phyloP scores from a whole-genome alignment of 1,284 basidiomycete species.

The Leccinum laetum region DNA sequence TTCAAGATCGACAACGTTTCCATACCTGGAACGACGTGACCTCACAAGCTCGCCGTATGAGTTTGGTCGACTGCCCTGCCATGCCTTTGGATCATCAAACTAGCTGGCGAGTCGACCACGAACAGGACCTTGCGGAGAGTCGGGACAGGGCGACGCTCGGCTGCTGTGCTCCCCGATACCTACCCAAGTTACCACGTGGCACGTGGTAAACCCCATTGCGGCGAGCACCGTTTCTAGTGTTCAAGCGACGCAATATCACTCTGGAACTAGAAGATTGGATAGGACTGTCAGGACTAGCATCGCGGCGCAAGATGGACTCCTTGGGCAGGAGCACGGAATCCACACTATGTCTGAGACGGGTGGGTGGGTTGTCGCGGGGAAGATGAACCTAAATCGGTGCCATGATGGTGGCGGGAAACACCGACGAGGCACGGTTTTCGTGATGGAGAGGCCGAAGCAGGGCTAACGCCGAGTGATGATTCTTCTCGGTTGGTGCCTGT shows the following conservation, averaged over 20 bases:
- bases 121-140: slow-evolving; percentile 21
- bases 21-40: slow-evolving; percentile 56
- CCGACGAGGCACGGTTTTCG: slow-evolving; percentile 57
- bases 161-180: slow-evolving; percentile 47
- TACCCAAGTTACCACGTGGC: slow-evolving; percentile 38
- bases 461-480: slow-evolving; percentile 29
- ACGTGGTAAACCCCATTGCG: slow-evolving; percentile 49
- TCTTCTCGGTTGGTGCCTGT: slow-evolving; percentile 29
- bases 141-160: slow-evolving; percentile 36
- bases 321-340: slow-evolving; percentile 58
- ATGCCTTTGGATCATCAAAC: slow-evolving; percentile 52
- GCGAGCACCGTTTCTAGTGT: slow-evolving; percentile 47
- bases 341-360: slow-evolving; percentile 57
- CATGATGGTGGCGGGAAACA: slow-evolving; percentile 43
- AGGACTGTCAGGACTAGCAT: slow-evolving; percentile 55
- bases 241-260: slow-evolving; percentile 56
- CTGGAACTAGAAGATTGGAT: slow-evolving; percentile 37
- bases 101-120: slow-evolving; percentile 73
- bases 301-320: slow-evolving; percentile 52
- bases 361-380: slow-evolving; percentile 59
- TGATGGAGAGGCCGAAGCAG: slow-evolving; percentile 52
- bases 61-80: slow-evolving; percentile 57
- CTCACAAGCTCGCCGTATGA: slow-evolving; percentile 68
- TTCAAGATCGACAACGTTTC: slow-evolving; percentile 68
- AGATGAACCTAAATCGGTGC: slow-evolving; percentile 46